Percentiles rank a stretch among this genome's conserved stretches.
Conservation (phyloP, 768 basidiomycete species). For the Leccinum aurantiacum region DNA sequence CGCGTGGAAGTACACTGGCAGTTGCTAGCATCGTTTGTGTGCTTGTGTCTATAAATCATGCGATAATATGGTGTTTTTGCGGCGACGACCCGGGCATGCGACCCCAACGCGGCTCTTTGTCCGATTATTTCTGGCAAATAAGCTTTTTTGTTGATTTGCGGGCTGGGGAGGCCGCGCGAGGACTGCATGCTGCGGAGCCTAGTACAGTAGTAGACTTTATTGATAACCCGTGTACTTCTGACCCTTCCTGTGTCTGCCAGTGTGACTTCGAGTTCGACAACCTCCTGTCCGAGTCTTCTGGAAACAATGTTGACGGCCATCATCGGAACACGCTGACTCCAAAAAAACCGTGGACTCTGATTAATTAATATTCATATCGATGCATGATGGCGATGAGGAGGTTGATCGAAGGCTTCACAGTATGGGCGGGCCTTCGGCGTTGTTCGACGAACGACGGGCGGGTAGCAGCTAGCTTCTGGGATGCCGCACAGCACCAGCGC, state of each 20-base stretch:
- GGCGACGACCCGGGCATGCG: not conserved
- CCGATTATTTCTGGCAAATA: not conserved
- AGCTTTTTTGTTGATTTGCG: not conserved
- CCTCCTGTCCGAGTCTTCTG: not conserved
- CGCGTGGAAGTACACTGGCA: not conserved
- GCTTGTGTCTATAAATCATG: not conserved
- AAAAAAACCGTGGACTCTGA: not conserved
- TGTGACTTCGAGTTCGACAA: not conserved
- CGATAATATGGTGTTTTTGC: not conserved
- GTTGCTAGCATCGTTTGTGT: not conserved
- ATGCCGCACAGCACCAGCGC: not conserved
- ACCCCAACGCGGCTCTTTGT: not conserved
- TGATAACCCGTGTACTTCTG: not conserved
- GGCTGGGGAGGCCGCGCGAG: not conserved
- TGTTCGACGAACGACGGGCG: not conserved
- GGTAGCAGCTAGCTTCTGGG: not conserved
- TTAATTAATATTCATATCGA: not conserved
- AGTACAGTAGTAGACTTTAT: not conserved
- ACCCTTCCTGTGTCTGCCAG: not conserved
- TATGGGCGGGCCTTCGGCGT: not conserved
- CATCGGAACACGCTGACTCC: not conserved
- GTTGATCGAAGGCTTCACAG: not conserved
- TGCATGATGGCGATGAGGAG: not conserved
- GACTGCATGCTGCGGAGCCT: not conserved
- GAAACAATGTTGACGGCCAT: not conserved